Evolutionary conservation across 331 rosid genomes (phyloP).

Genomic region (Saraca asoca): DNA sequence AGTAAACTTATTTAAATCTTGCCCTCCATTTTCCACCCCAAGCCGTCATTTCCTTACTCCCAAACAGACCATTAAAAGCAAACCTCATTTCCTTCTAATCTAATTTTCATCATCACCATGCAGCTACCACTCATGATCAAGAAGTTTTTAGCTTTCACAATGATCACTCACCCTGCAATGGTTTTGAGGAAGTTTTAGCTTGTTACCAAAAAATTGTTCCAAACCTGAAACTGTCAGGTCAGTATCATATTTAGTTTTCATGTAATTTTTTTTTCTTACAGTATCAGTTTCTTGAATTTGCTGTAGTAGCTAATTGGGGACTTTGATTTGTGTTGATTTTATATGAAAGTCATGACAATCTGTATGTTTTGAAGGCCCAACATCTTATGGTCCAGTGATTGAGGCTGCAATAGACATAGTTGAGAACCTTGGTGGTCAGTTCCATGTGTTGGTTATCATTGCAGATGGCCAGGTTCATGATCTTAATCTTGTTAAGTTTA

Average conservation of each 20-base stretch:
- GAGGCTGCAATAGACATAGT: slow-evolving; percentile 90
- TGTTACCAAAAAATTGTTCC: slow-evolving; percentile 81
- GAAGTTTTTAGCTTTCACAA: slow-evolving; percentile 84
- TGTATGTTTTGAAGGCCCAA: slow-evolving; percentile 65
- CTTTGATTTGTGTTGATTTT: no score
- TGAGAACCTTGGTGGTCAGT: slow-evolving; percentile 80
- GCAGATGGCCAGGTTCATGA: slow-evolving; percentile 86
- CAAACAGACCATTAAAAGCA: no score
- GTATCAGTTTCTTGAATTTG: slow-evolving; percentile 1
- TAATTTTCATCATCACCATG: slow-evolving; percentile 19
- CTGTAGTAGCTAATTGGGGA: background rate
- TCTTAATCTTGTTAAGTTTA: background rate
- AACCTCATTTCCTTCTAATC: slow-evolving; percentile 2
- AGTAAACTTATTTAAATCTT: no score
- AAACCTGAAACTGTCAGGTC: slow-evolving; percentile 71
- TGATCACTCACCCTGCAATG: slow-evolving; percentile 82
- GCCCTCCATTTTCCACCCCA: no score
- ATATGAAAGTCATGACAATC: no score
- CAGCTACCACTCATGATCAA: slow-evolving; percentile 82
- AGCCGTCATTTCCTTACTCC: no score
- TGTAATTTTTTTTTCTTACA: background rate
- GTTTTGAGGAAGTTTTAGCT: slow-evolving; percentile 79
- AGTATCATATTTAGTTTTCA: background rate
- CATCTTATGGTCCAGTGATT: slow-evolving; percentile 79
- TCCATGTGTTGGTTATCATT: slow-evolving; percentile 78